Evolutionary conservation across 768 basidiomycete species (phyloP).

Genomic region (Tephrocybe rancida): DNA sequence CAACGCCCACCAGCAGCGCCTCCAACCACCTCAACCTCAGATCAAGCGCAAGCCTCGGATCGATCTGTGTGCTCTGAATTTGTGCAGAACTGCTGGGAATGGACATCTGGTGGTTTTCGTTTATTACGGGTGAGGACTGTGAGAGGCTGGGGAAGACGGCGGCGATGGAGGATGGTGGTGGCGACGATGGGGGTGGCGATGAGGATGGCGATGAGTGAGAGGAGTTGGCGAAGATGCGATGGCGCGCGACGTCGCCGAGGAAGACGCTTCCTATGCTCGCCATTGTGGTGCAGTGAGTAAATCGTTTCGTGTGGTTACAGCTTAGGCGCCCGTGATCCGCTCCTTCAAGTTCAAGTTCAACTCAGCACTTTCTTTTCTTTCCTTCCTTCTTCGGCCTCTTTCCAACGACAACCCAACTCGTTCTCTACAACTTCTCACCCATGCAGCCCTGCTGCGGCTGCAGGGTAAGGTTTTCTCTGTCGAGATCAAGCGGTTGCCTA

Average conservation of each 20-base stretch:
- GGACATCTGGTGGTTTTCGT: conserved; percentile 18
- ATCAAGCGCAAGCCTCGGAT: conserved; percentile 71
- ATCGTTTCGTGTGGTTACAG: too few species aligned
- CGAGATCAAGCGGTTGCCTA: too few species aligned
- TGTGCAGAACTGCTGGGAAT: conserved; percentile 13
- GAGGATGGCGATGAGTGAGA: conserved; percentile 36
- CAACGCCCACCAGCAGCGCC: conserved; percentile 68
- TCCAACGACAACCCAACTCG: too few species aligned
- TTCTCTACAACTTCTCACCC: too few species aligned
- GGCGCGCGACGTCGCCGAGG: conserved; percentile 74
- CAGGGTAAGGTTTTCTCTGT: too few species aligned
- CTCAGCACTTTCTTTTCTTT: too few species aligned
- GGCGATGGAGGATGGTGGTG: conserved; percentile 39
- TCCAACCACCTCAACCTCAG: conserved; percentile 81
- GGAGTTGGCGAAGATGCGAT: conserved; percentile 50
- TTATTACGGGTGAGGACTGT: conserved; percentile 7
- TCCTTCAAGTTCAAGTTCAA: too few species aligned
- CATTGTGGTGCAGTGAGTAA: conserved; percentile 9
- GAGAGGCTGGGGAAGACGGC: conserved; percentile 29
- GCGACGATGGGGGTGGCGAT: conserved; percentile 28
- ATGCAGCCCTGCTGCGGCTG: too few species aligned
- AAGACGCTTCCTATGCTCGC: conserved; percentile 75
- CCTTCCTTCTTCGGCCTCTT: too few species aligned
- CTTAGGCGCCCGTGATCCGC: too few species aligned
- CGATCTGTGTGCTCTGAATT: conserved; percentile 40